These are phyloP conservation scores for Chytriomyces sp. DNA, from an alignment of 192 early-diverging fungal genomes.

Conservation along the genomic window DNA sequence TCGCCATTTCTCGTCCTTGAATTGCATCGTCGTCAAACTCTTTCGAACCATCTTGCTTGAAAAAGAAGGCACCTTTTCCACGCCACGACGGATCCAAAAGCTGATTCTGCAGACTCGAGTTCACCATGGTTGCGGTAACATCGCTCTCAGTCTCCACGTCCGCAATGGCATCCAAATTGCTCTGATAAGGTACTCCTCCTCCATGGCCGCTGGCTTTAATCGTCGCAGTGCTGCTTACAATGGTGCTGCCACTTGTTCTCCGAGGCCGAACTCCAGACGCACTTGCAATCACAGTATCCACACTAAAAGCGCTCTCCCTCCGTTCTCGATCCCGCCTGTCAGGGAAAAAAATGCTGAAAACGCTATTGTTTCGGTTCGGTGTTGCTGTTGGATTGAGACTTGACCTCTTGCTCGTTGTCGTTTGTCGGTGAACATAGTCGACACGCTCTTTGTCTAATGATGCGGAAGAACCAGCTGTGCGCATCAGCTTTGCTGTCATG, in stretches of 20 bases:
- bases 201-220: background rate
- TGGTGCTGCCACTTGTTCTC: background rate
- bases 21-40: no score
- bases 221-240: background rate
- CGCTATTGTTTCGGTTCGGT: background rate
- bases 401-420: background rate
- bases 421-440: no score
- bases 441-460: no score
- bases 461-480: no score
- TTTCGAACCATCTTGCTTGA: no score
- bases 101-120: no score
- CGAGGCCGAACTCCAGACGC: background rate
- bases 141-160: background rate
- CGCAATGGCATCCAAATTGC: background rate
- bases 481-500: no score
- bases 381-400: background rate
- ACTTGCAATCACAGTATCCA: background rate
- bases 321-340: background rate
- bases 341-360: background rate
- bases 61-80: no score
- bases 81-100: no score
- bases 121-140: background rate
- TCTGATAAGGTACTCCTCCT: background rate
- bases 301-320: background rate
- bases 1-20: no score